Evolutionary conservation across 768 basidiomycete genomes (phyloP).

Genomic region (Cytidiella melzeri): DNA sequence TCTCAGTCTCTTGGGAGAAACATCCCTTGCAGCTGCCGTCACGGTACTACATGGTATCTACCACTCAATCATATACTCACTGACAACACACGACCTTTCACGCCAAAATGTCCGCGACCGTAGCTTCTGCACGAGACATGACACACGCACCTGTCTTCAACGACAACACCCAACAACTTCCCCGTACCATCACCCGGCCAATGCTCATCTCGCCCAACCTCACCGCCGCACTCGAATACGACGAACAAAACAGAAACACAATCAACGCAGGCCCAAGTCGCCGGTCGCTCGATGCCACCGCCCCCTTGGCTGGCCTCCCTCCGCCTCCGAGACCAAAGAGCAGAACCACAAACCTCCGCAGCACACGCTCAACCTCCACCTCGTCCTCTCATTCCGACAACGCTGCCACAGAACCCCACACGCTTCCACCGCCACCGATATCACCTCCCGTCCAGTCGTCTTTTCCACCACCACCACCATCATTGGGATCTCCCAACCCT

Average conservation of each 20-base stretch:
- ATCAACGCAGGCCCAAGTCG: constrained; percentile 2
- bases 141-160: background rate
- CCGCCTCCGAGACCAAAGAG: constrained; percentile 20
- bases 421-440: background rate
- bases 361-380: constrained; percentile 8
- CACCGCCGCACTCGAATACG: constrained; percentile 18
- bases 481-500: constrained; percentile 26
- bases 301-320: constrained; percentile 13
- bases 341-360: constrained; percentile 9
- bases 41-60: no score
- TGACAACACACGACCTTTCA: constrained; percentile 3
- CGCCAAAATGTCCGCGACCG: background rate
- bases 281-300: background rate
- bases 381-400: constrained; percentile 12
- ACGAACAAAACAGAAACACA: constrained; percentile 14
- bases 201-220: constrained; percentile 21
- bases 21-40: no score
- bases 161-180: background rate
- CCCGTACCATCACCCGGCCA: constrained; percentile 17
- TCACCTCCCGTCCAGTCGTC: constrained; percentile 3
- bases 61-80: background rate
- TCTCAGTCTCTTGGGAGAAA: no score
- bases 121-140: background rate
- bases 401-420: background rate
- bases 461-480: background rate